Evolutionary conservation across 257 asterid genomes (phyloP), one percentile per base, ranked within the genome.

Genomic region (Solanum okadae): DNA sequence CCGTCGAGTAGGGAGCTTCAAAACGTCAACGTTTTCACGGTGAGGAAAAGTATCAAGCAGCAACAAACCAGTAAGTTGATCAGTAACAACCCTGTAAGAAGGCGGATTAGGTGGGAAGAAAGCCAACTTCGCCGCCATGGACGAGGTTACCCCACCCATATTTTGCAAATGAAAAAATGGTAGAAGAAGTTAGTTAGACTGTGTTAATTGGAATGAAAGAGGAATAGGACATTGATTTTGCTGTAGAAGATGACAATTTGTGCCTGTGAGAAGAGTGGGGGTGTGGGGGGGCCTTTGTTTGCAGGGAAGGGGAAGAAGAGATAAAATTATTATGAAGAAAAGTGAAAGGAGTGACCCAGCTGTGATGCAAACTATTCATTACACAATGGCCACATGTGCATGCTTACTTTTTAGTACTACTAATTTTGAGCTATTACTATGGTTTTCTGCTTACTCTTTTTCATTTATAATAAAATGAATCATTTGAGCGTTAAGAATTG

Each of bases 131-230:
- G 99, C 99, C 59, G 99, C 99, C 99, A 96, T 96, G 79, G 98
- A 95, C 85, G 99, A 96, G 92, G 98, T 96, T 95, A 96, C 94
- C 89, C 99, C 98, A 86, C 98, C 99, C 98, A 95, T 94, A 71
- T 84, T 84, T 65, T 44, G 67, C 5, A 68, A 49, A 44, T 14
- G 38, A 20, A 79, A 13, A 29, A 71, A 3, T 33, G 79, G 61
- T 77, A n/a, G 15, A 42, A 78, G 15, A 25, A 8, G n/a, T 2
- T 25, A 38, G 20, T 12, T 49, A 33, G 10, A 38, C 27, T 77
- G 61, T n/a, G 61, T 78, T 81, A 78, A 27, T 42, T 78, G 63
- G 15, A 78, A 3, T 76, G 15, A 15, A 40, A 33, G 83, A 29
- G 56, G 56, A 67, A 56, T 6, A 88, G 87, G 88, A 72, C 72